Conservation (phyloP, 495 filamentous ascomycete genomes). For the Penicillium cinerascens region DNA sequence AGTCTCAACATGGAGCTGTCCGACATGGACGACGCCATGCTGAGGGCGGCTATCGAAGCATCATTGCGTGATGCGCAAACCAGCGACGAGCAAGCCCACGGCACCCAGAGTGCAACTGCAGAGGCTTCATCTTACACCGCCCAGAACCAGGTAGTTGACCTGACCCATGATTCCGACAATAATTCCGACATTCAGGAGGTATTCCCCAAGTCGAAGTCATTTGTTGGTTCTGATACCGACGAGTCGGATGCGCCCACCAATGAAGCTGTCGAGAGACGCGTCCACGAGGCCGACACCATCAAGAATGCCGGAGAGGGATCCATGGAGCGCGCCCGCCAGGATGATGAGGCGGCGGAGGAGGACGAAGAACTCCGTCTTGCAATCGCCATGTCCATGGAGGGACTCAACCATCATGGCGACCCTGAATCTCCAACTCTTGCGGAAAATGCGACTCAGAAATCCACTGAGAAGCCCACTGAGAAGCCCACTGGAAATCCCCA, state of each 20-base stretch:
- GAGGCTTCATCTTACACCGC: background rate
- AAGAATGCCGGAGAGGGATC: no score
- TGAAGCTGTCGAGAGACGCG: no score
- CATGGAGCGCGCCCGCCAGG: no score
- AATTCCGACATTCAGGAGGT: constrained; percentile 27
- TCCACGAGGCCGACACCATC: background rate
- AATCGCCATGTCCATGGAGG: constrained; percentile 48
- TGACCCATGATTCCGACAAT: constrained; percentile 35
- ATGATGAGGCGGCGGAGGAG: no score
- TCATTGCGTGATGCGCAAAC: background rate
- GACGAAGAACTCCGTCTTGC: constrained; percentile 50
- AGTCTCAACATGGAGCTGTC: background rate
- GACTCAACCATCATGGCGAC: background rate
- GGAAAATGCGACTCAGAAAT: background rate
- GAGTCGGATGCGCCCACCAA: constrained; percentile 1
- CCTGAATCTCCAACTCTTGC: background rate
- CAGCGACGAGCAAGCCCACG: background rate
- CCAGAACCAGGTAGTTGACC: constrained; percentile 27
- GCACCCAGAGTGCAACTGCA: background rate
- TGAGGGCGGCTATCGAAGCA: background rate
- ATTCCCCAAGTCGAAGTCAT: constrained; percentile 34
- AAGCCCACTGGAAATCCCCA: background rate
- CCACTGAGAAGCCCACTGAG: background rate
- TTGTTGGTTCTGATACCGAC: constrained; percentile 36
- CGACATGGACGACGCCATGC: background rate